phyloP scores from a whole-genome alignment of 1,284 basidiomycete genomes.

The Rhodofomes roseus region DNA sequence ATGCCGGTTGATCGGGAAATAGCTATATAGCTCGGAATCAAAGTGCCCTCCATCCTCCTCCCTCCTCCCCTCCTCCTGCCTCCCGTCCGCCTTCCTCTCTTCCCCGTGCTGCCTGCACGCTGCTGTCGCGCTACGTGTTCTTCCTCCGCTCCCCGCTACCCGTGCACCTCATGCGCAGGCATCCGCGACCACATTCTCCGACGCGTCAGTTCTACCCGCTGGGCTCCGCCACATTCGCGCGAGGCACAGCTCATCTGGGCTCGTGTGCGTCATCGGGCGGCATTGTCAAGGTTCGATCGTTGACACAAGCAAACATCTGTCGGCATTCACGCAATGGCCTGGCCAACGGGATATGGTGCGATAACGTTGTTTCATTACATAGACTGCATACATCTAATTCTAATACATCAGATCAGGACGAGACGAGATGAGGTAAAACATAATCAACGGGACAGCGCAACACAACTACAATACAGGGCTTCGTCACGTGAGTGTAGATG shows the following conservation, averaged over 20 bases:
- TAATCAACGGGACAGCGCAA: neutral
- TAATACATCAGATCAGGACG: neutral
- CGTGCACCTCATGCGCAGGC: neutral
- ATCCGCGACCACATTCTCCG: neutral
- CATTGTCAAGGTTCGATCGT: neutral
- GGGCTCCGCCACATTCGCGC: no score
- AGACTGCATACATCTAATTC: neutral
- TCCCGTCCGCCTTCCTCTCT: neutral
- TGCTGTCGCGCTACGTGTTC: neutral
- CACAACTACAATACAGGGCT: neutral
- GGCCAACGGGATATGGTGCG: neutral
- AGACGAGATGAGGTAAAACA: neutral
- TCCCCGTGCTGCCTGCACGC: neutral
- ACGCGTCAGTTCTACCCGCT: no score
- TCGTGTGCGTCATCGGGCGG: no score
- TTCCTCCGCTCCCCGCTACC: neutral
- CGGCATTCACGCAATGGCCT: neutral
- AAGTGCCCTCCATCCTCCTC: neutral
- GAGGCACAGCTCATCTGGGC: no score
- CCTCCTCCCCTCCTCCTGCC: neutral
- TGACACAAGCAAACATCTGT: neutral
- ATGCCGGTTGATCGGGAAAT: slow-evolving; percentile 13
- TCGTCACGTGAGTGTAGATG: neutral
- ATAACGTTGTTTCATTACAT: slow-evolving; percentile 1
- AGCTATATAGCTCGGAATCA: slow-evolving; percentile 7